These are phyloP conservation scores for Talaromyces pinophilus DNA, from an alignment of 2,329 filamentous ascomycete species.

Conservation along the genomic window DNA sequence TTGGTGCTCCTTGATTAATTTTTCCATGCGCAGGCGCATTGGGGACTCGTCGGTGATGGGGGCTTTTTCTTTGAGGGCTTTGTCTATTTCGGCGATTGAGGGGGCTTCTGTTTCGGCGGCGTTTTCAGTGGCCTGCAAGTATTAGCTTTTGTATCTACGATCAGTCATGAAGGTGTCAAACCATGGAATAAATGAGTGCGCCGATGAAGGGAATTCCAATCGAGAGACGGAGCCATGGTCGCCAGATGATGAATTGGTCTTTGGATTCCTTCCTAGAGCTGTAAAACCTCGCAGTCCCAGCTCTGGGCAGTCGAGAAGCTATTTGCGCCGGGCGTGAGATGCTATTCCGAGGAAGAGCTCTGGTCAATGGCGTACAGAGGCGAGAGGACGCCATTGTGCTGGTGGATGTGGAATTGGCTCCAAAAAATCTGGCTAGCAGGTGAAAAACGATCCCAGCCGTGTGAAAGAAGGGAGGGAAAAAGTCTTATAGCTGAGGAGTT, in stretches of 20 bases:
- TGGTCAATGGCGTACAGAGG: constrained; percentile 14
- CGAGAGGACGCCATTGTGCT: constrained; percentile 15
- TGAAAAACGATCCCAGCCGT: not conserved
- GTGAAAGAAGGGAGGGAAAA: not conserved
- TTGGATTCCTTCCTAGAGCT: constrained; percentile 18
- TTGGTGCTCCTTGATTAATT: constrained; percentile 91
- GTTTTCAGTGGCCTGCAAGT: constrained; percentile 38
- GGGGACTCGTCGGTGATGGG: constrained; percentile 76
- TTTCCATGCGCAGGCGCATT: constrained; percentile 97
- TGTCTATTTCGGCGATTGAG: constrained; percentile 82
- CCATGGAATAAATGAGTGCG: constrained; percentile 55
- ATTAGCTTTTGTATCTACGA: not conserved
- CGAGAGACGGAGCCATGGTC: constrained; percentile 51
- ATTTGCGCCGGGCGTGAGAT: not conserved
- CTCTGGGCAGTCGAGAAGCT: constrained; percentile 25
- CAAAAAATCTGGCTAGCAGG: not conserved
- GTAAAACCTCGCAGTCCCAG: constrained; percentile 31
- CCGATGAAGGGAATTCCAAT: constrained; percentile 53
- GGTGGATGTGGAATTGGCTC: not conserved
- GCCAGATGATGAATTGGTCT: constrained; percentile 42
- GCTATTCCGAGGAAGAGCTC: not conserved
- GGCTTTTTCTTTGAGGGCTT: constrained; percentile 74
- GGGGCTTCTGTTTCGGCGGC: constrained; percentile 48
- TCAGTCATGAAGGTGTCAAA: constrained; percentile 28
- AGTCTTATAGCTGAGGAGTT: not conserved